Evolutionary conservation across 1,284 basidiomycete species (phyloP).

Genomic region (Melampsora americana): DNA sequence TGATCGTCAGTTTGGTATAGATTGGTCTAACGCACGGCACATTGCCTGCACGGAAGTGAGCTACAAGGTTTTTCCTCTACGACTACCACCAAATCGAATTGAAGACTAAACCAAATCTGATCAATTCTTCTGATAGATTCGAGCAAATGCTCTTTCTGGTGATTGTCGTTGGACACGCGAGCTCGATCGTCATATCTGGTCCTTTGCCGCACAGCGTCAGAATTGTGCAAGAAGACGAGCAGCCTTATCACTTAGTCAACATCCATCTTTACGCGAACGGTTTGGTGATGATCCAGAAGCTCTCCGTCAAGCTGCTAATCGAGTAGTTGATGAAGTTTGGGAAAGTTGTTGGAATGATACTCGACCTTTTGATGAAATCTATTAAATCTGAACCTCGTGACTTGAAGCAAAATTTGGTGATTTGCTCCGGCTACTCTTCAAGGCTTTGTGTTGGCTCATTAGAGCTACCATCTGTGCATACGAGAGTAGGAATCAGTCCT

Average conservation of each 20-base stretch:
- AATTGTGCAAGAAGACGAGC: conserved; percentile 40
- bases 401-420: background rate
- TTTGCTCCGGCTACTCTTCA: no score
- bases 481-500: no score
- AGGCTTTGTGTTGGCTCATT: no score
- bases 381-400: conserved; percentile 9
- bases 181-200: conserved; percentile 35
- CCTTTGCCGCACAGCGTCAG: conserved; percentile 40
- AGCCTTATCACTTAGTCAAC: conserved; percentile 26
- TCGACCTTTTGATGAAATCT: conserved; percentile 43
- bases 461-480: no score
- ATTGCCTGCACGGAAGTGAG: conserved; percentile 39
- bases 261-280: background rate
- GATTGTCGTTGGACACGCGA: conserved; percentile 42
- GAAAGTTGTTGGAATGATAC: conserved; percentile 44
- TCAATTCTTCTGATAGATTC: conserved; percentile 12
- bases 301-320: conserved; percentile 13
- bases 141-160: conserved; percentile 42
- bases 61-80: background rate
- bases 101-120: no score
- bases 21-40: conserved; percentile 38
- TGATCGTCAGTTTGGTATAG: conserved; percentile 33
- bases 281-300: background rate
- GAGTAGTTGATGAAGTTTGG: conserved; percentile 41
- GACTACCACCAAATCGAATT: background rate